Evolutionary conservation across 202 grass and related monocot genomes (phyloP), one percentile per base, ranked within the genome.

Genomic region (Schoenoplectus tabernaemontani): DNA sequence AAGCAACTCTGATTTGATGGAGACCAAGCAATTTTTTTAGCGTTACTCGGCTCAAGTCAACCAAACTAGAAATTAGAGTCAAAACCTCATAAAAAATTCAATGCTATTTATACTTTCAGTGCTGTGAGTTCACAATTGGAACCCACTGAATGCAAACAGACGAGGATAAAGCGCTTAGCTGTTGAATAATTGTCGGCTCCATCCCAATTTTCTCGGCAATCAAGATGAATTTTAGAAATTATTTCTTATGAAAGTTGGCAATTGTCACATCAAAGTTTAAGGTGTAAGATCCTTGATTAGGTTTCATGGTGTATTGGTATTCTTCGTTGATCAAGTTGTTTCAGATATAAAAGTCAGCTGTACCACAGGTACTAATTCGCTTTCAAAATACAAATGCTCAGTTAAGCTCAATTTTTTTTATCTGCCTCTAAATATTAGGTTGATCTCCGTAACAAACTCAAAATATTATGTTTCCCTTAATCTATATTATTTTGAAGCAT

Each of bases 51-150:
- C 54, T 42, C 6, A 78, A 61, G 54, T 61, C 30, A 61, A 76
- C 51, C 3, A 48, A 44, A 41, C 7, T 13, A 2, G 28, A 78
- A 42, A 59, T 7, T 78, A 22, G 0, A 16, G 32, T 78, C 51
- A 38, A 59, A 48, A 12, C 9, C 24, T n/a, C 53, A 59, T 78
- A 59, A 78, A 42, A 16, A 16, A 16, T 24, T 59, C 53, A 26
- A 78, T 42, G 75, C 8, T 23, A 41, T 51, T 0, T 59, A 28
- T 59, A 57, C 56, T 78, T 51, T 57, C 23, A 58, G 28, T 58
- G 48, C n/a, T 77, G 56, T 9, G 19, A 78, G 9, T 78, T 78
- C 51, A 78, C 32, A 78, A 39, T 13, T 77, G 30, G 41, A 77
- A 78, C 8, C 17, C 16, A 58, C 6, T 57, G 9, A 15, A 78